Base-by-base conservation (phyloP, 2,329 filamentous ascomycete genomes). In the Diaporthe capsici region DNA sequence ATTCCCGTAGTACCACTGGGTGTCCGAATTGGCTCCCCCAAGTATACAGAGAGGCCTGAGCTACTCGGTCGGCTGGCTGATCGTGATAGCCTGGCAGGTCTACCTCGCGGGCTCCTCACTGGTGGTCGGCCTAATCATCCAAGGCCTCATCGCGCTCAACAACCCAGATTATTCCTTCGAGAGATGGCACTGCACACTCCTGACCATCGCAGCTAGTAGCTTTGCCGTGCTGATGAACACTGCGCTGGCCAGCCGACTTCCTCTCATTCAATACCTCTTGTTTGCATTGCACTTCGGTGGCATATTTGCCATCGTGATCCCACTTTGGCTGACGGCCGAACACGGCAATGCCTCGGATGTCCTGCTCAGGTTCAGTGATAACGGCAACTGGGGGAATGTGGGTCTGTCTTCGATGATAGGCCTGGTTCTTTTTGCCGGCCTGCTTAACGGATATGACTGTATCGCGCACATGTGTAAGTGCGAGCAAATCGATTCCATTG, bases 81-180 rank as follows among this genome's bases (percentile, higher is more conserved):
- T 70, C 34, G 65, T 70, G 22, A 70, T 70, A 55, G 65, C 65
- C 1, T 70, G 65, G 65, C 65, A 70, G n/a, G 65, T 70, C n/a
- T 70, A 70, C 17, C 65, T 70, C 3, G 65, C 65, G 12, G 65
- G 65, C 0, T 42, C 65, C 3, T 12, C 12, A 2, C 47, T 70
- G 34, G 65, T 55, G 4, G 65, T 70, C 6, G 65, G 34, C 15
- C 28, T 42, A 2, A 10, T 28, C n/a, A 13, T 70, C n/a, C 65
- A 70, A 25, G 49, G 49, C 4, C 47, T 70, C 4, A 42, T 70
- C n/a, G 65, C 65, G 34, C 65, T 70, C n/a, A 70, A 70, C 8
- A 70, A 55, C 9, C 65, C 65, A 0, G 34, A 70, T 3, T 70
- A 70, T 25, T 9, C 34, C 3, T 70, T 70, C 34, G 47, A 55